Evolutionary conservation across 164 flowering plant genomes (phyloP).

Genomic region (Paratinospora sagittata): DNA sequence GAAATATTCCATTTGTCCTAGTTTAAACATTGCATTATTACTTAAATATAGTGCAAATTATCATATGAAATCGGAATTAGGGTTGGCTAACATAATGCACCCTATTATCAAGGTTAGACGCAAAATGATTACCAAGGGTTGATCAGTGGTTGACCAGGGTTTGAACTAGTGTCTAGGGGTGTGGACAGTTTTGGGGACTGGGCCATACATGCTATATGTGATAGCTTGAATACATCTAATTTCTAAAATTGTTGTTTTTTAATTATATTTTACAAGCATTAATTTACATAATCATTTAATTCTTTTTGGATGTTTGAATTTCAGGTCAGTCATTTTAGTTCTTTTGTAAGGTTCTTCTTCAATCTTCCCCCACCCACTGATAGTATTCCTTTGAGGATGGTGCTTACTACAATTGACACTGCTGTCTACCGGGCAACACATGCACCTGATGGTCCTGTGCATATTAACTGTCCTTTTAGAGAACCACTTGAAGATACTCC

Average conservation of each 20-base stretch:
- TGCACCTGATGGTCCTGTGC: constrained; percentile 82
- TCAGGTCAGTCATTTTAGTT: constrained; percentile 87
- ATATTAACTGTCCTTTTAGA: constrained; percentile 83
- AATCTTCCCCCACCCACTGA: constrained; percentile 84
- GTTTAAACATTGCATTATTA: no score
- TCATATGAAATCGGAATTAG: no score
- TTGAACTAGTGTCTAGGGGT: background rate
- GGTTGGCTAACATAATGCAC: no score
- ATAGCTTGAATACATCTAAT: background rate
- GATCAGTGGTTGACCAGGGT: no score
- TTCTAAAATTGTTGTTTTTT: background rate
- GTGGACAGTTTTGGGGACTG: background rate
- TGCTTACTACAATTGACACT: constrained; percentile 85
- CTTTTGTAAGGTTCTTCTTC: constrained; percentile 73
- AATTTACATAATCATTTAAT: background rate
- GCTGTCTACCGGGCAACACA: constrained; percentile 66
- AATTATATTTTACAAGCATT: background rate
- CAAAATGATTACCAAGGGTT: no score
- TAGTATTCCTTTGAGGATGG: constrained; percentile 65
- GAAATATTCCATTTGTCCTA: no score
- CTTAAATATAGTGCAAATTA: no score
- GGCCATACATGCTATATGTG: background rate
- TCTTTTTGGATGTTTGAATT: background rate
- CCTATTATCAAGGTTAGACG: no score
- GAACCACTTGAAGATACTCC: constrained; percentile 73